These are phyloP conservation scores for Butyriboletus appendiculatus DNA, from an alignment of 1,284 basidiomycete species.

Conservation along the genomic window DNA sequence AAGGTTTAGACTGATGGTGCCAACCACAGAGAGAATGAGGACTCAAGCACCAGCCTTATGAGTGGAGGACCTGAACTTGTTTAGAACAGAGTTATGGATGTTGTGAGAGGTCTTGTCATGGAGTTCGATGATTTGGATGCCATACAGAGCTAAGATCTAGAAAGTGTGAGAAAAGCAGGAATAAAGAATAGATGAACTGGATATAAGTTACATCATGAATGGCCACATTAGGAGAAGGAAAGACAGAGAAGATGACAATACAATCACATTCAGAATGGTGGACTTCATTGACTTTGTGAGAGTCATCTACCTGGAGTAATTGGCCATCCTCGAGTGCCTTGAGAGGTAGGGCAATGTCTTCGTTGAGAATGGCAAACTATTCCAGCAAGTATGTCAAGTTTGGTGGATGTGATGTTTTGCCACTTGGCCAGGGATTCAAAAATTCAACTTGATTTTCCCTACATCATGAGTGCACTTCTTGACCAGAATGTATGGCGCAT, in stretches of 20 bases:
- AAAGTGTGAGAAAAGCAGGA: background rate
- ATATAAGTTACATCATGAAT: slow-evolving; percentile 6
- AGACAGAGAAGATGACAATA: slow-evolving; percentile 21
- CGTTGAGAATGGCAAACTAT: background rate
- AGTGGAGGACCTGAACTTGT: slow-evolving; percentile 4
- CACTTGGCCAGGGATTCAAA: background rate
- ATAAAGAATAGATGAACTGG: too few species aligned
- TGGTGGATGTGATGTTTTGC: background rate
- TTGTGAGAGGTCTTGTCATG: background rate
- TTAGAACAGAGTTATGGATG: background rate
- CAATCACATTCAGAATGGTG: background rate
- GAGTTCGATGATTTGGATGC: slow-evolving; percentile 9
- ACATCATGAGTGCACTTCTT: background rate
- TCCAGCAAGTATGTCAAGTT: background rate
- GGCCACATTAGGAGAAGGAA: slow-evolving; percentile 11
- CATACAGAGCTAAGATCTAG: slow-evolving; percentile 7
- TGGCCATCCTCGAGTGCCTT: background rate
- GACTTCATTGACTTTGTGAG: fast-evolving
- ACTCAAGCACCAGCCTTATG: background rate
- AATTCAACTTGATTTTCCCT: background rate
- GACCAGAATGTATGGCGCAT: fast-evolving
- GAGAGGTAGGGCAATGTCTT: background rate
- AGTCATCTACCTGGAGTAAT: background rate
- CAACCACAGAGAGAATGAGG: slow-evolving; percentile 24
- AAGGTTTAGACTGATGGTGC: slow-evolving; percentile 18